Evolutionary conservation across 2,329 filamentous ascomycete species (phyloP).

Genomic region (Neonectria hederae): DNA sequence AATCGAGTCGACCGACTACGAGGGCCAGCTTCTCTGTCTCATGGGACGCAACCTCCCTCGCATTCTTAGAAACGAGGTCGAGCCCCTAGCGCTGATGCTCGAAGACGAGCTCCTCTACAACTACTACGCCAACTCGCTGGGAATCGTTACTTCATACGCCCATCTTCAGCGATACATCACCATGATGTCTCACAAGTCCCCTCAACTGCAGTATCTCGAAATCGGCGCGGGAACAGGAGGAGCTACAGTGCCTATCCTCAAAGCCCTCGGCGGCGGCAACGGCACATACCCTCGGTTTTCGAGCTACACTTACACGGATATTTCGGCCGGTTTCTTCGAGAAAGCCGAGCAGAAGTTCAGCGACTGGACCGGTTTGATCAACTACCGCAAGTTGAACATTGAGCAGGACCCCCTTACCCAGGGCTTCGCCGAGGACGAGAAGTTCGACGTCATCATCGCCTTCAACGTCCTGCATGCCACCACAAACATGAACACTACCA

Average conservation of each 20-base stretch:
- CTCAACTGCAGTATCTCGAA: constrained; percentile 10
- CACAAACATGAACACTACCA: constrained; percentile 1
- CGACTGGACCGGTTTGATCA: constrained; percentile 1
- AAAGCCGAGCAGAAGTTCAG: constrained; percentile 12
- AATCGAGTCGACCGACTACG: constrained; percentile 6
- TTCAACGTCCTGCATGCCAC: constrained; percentile 16
- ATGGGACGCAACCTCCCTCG: constrained; percentile 3
- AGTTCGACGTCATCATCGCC: constrained; percentile 12
- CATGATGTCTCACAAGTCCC: constrained; percentile 7
- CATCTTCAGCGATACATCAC: constrained; percentile 1
- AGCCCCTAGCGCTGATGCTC: constrained; percentile 14
- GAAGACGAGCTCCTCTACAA: constrained; percentile 13
- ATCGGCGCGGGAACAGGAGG: constrained; percentile 14
- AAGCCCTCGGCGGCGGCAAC: not conserved
- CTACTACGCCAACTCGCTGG: constrained; percentile 6
- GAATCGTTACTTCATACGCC: not conserved
- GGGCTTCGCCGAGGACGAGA: constrained; percentile 11
- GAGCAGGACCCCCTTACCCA: constrained; percentile 8
- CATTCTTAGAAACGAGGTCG: constrained; percentile 5
- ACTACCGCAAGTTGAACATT: constrained; percentile 14
- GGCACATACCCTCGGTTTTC: not conserved
- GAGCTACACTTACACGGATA: constrained; percentile 11
- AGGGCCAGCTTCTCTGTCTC: constrained; percentile 7
- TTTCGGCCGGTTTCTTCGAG: constrained; percentile 17
- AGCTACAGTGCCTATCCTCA: not conserved